These are phyloP conservation scores for Colletotrichum aenigma DNA, from an alignment of 2,329 filamentous ascomycete genomes.

Conservation along the genomic window DNA sequence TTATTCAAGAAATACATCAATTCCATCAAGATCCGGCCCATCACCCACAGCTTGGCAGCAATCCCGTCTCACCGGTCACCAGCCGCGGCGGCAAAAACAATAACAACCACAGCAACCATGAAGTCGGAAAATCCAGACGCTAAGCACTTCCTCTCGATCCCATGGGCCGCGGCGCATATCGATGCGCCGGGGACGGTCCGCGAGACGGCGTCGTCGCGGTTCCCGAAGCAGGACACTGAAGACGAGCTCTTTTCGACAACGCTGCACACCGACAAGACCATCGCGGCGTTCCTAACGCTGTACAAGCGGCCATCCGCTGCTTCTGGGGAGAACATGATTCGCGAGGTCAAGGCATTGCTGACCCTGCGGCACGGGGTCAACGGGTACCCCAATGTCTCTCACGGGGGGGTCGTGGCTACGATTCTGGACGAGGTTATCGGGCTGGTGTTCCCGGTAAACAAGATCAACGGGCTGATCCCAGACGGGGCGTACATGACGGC, in stretches of 20 bases:
- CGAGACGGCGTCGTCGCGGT: conserved; percentile 37
- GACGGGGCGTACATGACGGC: conserved; percentile 36
- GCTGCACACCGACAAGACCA: conserved; percentile 30
- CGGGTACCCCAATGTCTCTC: conserved; percentile 35
- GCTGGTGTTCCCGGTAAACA: conserved; percentile 38
- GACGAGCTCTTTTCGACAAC: conserved; percentile 39
- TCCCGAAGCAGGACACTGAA: conserved; percentile 25
- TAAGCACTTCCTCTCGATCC: conserved; percentile 36
- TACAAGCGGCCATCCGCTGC: conserved; percentile 26
- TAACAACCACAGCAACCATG: neutral
- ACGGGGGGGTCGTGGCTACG: conserved; percentile 41
- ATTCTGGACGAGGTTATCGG: conserved; percentile 43
- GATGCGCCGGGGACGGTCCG: conserved; percentile 28
- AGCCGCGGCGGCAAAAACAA: neutral
- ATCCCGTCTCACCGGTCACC: neutral
- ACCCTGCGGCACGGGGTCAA: conserved; percentile 36
- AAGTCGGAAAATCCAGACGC: conserved; percentile 10
- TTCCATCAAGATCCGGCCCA: neutral
- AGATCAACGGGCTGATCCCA: conserved; percentile 30
- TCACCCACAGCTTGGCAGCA: neutral
- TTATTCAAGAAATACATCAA: neutral
- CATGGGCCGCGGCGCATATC: conserved; percentile 40
- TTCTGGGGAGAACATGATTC: conserved; percentile 28
- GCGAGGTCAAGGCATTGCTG: conserved; percentile 33
- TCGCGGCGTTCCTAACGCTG: conserved; percentile 38